phyloP scores from a whole-genome alignment of 1,139 yeast species.

The Yamadazyma triangularis region DNA sequence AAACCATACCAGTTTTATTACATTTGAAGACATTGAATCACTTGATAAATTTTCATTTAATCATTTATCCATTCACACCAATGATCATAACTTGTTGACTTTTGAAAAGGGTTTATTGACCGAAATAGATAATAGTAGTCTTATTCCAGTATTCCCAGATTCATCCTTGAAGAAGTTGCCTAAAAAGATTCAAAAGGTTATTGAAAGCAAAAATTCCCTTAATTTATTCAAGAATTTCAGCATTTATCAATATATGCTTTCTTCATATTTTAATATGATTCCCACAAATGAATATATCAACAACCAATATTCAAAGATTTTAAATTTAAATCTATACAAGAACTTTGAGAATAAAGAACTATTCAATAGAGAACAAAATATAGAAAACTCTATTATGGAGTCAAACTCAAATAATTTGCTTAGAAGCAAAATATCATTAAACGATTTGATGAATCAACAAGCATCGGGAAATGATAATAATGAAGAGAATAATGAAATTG shows the following conservation, averaged over 20 bases:
- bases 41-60: conserved; percentile 37
- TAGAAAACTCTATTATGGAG: conserved; percentile 27
- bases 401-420: conserved; percentile 22
- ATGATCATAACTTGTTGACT: conserved; percentile 34
- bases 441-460: conserved; percentile 13
- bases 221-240: conserved; percentile 32
- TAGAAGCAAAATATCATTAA: conserved; percentile 9
- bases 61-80: conserved; percentile 30
- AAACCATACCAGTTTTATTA: not conserved
- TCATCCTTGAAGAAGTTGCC: conserved; percentile 30
- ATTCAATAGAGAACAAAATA: conserved; percentile 24
- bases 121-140: conserved; percentile 22
- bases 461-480: not conserved
- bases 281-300: conserved; percentile 23
- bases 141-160: conserved; percentile 20
- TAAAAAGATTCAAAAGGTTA: conserved; percentile 29
- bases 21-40: conserved; percentile 6
- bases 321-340: conserved; percentile 37
- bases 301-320: conserved; percentile 36
- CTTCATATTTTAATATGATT: conserved; percentile 36
- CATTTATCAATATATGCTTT: conserved; percentile 36
- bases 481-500: not conserved
- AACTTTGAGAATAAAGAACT: conserved; percentile 34
- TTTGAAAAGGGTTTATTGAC: conserved; percentile 30
- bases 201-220: conserved; percentile 28